Conservation (phyloP, 306 rosid species). For the Quercus dentata region DNA sequence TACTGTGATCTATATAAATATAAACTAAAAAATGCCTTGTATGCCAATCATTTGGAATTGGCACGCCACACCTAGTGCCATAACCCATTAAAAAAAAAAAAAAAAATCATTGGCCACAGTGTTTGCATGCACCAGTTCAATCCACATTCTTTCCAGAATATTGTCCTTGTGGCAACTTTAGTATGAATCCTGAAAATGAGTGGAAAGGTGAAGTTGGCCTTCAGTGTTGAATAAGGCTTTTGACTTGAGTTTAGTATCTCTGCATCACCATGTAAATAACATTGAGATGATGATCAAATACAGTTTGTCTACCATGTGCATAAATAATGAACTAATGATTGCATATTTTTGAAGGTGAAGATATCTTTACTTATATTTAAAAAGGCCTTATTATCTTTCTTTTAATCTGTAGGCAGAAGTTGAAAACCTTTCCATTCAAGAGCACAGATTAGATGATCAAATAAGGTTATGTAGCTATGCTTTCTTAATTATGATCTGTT, state of each 20-base stretch:
- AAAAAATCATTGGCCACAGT: background rate
- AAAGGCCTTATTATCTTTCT: constrained; percentile 11
- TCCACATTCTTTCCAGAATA: background rate
- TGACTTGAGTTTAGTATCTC: constrained; percentile 9
- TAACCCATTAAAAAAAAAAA: no score
- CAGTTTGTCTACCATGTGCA: background rate
- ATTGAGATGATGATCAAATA: background rate
- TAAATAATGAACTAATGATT: background rate
- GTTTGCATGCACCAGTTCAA: background rate
- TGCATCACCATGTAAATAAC: constrained; percentile 8
- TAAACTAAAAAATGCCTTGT: background rate
- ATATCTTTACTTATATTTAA: no score
- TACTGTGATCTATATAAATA: background rate
- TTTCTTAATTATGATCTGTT: constrained; percentile 20
- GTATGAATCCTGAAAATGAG: background rate
- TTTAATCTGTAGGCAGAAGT: constrained; percentile 68
- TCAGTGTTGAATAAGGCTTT: constrained; percentile 8
- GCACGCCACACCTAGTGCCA: background rate
- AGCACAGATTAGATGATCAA: constrained; percentile 68
- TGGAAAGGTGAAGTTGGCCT: background rate
- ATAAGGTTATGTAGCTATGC: constrained; percentile 59
- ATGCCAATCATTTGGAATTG: background rate
- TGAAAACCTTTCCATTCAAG: constrained; percentile 74
- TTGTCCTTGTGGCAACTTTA: background rate
- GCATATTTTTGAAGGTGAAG: background rate